A percentile compares a stretch with the other conserved stretches of the same genome.
Evolutionary conservation across 805 yeast genomes (phyloP).

Genomic region (Candida gorgasii): DNA sequence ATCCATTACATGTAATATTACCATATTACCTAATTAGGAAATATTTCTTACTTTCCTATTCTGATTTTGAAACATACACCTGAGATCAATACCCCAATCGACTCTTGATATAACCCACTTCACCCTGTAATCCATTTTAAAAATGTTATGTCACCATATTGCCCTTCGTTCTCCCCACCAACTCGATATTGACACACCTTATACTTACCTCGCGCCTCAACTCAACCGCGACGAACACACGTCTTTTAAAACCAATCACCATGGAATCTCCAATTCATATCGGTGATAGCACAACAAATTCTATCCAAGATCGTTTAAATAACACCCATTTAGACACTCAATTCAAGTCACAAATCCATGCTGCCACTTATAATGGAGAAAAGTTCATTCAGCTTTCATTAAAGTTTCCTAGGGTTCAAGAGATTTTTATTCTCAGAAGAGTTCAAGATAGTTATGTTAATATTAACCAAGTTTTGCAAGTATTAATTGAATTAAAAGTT

Average conservation of each 20-base stretch:
- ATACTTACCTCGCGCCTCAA: too few species aligned
- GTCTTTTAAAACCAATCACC: background rate
- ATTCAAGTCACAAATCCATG: slow-evolving; percentile 18
- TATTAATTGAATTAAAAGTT: slow-evolving; percentile 30
- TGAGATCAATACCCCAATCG: too few species aligned
- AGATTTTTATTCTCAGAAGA: slow-evolving; percentile 33
- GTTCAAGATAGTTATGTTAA: slow-evolving; percentile 45
- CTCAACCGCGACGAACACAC: slow-evolving; percentile 10
- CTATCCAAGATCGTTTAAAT: slow-evolving; percentile 34
- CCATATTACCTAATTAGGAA: background rate
- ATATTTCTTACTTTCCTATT: too few species aligned
- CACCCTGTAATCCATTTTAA: too few species aligned
- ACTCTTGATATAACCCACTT: too few species aligned
- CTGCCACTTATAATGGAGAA: slow-evolving; percentile 38
- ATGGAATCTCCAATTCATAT: slow-evolving; percentile 46
- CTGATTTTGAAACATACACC: background rate
- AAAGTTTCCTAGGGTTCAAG: slow-evolving; percentile 1
- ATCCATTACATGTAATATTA: background rate
- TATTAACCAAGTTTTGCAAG: slow-evolving; percentile 36
- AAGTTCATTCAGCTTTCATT: slow-evolving; percentile 34
- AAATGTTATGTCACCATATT: too few species aligned
- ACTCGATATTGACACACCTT: background rate
- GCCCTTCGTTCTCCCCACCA: too few species aligned
- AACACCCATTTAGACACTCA: slow-evolving; percentile 35
- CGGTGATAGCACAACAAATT: slow-evolving; percentile 44